Evolutionary conservation across 2,329 filamentous ascomycete genomes (phyloP).

Genomic region (Aspergillus carbonarius): DNA sequence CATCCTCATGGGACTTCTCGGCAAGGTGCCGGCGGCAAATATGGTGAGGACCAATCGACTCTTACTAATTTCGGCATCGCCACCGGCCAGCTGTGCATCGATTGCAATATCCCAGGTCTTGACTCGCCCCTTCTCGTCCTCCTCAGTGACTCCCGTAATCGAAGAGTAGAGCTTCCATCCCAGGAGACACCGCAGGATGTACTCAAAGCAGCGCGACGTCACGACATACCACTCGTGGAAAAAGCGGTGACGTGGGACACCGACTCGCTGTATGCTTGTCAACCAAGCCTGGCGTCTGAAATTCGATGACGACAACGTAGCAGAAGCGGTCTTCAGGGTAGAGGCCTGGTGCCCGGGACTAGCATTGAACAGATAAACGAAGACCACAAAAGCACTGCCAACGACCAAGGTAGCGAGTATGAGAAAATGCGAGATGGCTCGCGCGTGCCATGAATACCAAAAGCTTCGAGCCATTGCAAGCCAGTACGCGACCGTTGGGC

Average conservation of each 20-base stretch:
- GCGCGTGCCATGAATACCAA: conserved; percentile 40
- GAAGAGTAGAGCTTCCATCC: conserved; percentile 75
- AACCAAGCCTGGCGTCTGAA: conserved; percentile 88
- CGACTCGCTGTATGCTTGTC: conserved; percentile 87
- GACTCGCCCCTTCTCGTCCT: conserved; percentile 80
- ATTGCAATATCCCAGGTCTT: conserved; percentile 93
- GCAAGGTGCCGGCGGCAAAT: conserved; percentile 82
- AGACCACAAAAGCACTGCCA: conserved; percentile 57
- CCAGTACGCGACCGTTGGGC: conserved; percentile 25
- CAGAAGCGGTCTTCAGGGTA: conserved; percentile 34
- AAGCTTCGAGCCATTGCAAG: conserved; percentile 27
- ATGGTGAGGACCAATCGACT: conserved; percentile 82
- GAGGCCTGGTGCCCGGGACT: conserved; percentile 56
- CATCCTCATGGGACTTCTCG: conserved; percentile 74
- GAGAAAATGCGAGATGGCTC: conserved; percentile 45
- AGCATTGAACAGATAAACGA: conserved; percentile 56
- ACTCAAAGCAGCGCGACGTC: conserved; percentile 75
- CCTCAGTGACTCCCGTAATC: conserved; percentile 75
- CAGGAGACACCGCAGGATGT: conserved; percentile 74
- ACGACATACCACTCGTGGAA: conserved; percentile 81
- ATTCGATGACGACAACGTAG: conserved; percentile 68
- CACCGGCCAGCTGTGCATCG: conserved; percentile 87
- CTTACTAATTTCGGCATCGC: conserved; percentile 85
- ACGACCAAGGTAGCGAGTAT: conserved; percentile 54
- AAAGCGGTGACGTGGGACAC: conserved; percentile 85